phyloP scores from a whole-genome alignment of 2,329 filamentous ascomycete genomes.

The Aspergillus fructus region DNA sequence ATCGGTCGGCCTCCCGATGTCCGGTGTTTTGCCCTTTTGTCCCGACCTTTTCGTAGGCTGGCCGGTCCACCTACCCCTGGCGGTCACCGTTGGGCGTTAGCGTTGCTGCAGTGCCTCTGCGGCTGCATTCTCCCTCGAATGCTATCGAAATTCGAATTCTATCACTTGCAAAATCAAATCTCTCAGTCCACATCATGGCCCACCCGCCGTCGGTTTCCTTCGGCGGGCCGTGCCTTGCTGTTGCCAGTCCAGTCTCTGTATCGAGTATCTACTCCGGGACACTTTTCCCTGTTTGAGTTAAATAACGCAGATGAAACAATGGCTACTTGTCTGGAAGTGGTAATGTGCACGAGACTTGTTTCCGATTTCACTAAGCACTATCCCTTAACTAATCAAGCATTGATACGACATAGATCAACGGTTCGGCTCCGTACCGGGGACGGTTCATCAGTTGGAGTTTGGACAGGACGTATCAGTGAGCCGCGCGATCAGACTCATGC shows the following conservation, averaged over 20 bases:
- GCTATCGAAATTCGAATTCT: neutral
- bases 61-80: neutral
- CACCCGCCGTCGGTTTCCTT: neutral
- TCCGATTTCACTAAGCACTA: too few relatives aligned
- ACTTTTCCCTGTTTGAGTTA: neutral
- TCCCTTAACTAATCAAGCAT: too few relatives aligned
- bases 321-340: neutral
- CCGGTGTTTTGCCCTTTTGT: too few relatives aligned
- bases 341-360: neutral
- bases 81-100: neutral
- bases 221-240: neutral
- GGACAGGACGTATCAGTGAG: too few relatives aligned
- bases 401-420: too few relatives aligned
- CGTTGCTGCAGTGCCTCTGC: too few relatives aligned
- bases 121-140: neutral
- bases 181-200: neutral
- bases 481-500: too few relatives aligned
- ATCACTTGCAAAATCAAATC: neutral
- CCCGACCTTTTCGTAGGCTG: neutral
- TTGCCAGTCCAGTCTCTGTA: neutral
- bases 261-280: neutral
- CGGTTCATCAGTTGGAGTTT: too few relatives aligned
- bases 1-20: too few relatives aligned
- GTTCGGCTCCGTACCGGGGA: too few relatives aligned
- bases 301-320: neutral